phyloP scores from a whole-genome alignment of 257 asterid species.

The Knoxia roxburghii region DNA sequence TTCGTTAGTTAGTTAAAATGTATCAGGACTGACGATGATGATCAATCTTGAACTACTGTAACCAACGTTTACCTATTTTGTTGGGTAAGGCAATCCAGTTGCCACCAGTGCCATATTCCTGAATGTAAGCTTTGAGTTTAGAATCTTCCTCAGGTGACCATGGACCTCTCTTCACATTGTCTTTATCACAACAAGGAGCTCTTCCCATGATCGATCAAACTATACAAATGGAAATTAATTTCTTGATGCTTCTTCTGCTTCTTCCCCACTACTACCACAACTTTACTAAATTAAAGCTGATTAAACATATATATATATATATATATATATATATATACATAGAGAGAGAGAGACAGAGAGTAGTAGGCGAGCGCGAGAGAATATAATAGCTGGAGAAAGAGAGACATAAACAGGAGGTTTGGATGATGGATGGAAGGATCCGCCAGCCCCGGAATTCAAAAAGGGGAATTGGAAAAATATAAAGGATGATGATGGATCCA shows the following conservation, averaged over 20 bases:
- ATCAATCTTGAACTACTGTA: too few species aligned
- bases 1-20: too few species aligned
- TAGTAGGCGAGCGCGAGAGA: conserved; percentile 11
- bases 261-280: too few species aligned
- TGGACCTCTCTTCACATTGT: conserved; percentile 40
- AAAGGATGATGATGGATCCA: background rate
- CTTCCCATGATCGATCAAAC: too few species aligned
- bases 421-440: too few species aligned
- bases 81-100: conserved; percentile 43
- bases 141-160: conserved; percentile 47
- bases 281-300: too few species aligned
- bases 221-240: too few species aligned
- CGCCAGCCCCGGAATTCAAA: conserved; percentile 23
- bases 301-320: too few species aligned
- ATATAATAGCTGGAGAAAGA: conserved; percentile 41
- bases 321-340: too few species aligned
- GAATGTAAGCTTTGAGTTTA: conserved; percentile 35
- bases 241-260: too few species aligned
- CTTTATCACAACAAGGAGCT: conserved; percentile 45
- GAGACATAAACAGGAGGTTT: conserved; percentile 18
- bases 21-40: too few species aligned
- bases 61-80: conserved; percentile 21
- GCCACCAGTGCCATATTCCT: conserved; percentile 35
- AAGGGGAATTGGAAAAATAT: conserved; percentile 31
- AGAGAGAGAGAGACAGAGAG: background rate